phyloP scores from a whole-genome alignment of 177 flowering plant genomes.

The Vitis hybrid region DNA sequence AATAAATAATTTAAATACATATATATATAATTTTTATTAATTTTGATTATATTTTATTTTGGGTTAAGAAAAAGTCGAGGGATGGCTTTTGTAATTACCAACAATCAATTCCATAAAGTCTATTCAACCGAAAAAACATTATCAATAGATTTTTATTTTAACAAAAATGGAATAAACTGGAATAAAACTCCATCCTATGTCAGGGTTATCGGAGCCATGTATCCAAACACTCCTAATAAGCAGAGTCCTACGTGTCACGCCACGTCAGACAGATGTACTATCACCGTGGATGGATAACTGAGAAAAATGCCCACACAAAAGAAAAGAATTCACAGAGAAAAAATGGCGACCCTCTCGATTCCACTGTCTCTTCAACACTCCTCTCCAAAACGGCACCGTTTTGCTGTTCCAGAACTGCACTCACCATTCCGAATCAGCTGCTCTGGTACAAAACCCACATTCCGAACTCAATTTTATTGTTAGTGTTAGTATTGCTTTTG shows the following conservation, averaged over 20 bases:
- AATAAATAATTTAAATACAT: no score
- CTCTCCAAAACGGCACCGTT: slow-evolving; percentile 18
- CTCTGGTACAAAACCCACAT: slow-evolving; percentile 28
- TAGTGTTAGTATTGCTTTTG: no score
- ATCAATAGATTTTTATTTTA: no score
- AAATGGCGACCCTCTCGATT: slow-evolving; percentile 39
- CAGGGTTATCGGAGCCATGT: not conserved
- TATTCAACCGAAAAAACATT: no score
- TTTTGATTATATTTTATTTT: no score
- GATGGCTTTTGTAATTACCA: no score
- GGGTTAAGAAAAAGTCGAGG: no score
- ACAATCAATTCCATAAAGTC: no score
- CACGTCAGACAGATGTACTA: slow-evolving; percentile 22
- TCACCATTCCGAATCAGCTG: slow-evolving; percentile 32
- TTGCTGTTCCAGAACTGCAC: slow-evolving; percentile 7
- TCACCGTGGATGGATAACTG: slow-evolving; percentile 19
- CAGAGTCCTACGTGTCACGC: slow-evolving; percentile 21
- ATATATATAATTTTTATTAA: no score
- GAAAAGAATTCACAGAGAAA: not conserved
- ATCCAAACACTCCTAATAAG: not conserved
- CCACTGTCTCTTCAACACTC: slow-evolving; percentile 20
- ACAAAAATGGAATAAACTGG: no score
- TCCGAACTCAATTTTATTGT: not conserved
- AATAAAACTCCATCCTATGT: no score
- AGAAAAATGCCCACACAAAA: not conserved